Percentiles rank a stretch among this genome's conserved stretches.
Conservation (phyloP, 176 grass and related monocot species). For the Paspalum vaginatum region DNA sequence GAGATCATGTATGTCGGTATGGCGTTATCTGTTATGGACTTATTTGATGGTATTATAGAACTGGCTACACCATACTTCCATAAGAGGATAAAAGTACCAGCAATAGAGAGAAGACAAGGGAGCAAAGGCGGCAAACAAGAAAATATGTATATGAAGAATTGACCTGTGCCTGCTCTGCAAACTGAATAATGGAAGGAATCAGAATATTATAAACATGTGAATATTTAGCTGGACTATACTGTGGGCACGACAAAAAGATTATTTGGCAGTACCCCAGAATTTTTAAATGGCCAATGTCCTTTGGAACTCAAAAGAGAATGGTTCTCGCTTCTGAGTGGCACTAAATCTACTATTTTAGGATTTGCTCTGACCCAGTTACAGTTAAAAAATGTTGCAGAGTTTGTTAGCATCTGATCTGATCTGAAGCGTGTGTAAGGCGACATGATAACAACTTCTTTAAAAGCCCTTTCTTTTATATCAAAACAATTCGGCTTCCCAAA, state of each 20-base stretch:
- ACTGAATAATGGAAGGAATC: slow-evolving; percentile 29
- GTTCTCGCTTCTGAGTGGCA: background rate
- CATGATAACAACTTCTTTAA: slow-evolving; percentile 9
- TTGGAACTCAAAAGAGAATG: background rate
- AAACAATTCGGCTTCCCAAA: background rate
- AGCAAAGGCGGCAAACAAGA: background rate
- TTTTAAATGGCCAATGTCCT: slow-evolving; percentile 16
- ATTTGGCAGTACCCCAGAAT: background rate
- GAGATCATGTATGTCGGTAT: slow-evolving; percentile 33
- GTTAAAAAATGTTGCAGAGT: slow-evolving; percentile 14
- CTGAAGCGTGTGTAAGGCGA: slow-evolving; percentile 36
- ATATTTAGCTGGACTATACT: slow-evolving; percentile 21
- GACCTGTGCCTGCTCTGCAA: background rate
- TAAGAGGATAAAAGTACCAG: slow-evolving; percentile 22
- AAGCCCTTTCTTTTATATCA: background rate
- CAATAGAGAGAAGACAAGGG: background rate
- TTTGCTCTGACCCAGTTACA: slow-evolving; percentile 26
- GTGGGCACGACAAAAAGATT: background rate
- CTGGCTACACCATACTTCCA: background rate
- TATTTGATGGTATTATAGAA: slow-evolving; percentile 8
- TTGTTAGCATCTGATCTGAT: background rate
- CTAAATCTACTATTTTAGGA: slow-evolving; percentile 11
- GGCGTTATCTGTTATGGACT: slow-evolving; percentile 4
- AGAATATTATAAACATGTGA: background rate
- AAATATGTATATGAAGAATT: background rate